Conservation (phyloP, 2,329 filamentous ascomycete genomes). For the Aspergillus brunneoviolaceus region DNA sequence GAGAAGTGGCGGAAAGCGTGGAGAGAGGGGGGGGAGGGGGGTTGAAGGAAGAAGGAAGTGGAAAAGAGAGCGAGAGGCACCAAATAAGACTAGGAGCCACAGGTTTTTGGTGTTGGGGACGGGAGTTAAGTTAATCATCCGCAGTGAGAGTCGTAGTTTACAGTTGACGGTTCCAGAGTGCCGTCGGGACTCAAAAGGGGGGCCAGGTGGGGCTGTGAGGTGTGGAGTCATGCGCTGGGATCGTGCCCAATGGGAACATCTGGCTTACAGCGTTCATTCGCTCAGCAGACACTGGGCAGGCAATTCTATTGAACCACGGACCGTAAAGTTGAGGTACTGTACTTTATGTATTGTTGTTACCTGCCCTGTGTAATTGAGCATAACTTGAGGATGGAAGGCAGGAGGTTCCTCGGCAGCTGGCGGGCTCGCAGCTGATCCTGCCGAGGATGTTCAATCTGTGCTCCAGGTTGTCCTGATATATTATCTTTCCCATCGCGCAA, state of each 20-base stretch:
- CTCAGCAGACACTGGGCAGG: conserved; percentile 4
- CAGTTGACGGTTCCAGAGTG: background rate
- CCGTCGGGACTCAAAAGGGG: conserved; percentile 13
- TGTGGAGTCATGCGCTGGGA: conserved; percentile 5
- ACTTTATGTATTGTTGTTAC: background rate
- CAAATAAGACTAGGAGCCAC: background rate
- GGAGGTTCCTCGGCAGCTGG: conserved; percentile 1
- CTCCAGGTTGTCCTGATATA: background rate
- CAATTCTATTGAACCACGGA: background rate
- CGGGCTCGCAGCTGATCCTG: background rate
- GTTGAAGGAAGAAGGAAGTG: background rate
- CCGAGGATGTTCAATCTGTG: background rate
- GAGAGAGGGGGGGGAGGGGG: background rate
- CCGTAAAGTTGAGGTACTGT: background rate
- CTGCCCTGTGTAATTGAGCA: background rate
- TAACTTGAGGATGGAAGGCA: too few relatives aligned
- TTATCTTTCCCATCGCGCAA: too few relatives aligned
- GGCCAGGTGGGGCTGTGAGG: conserved; percentile 10
- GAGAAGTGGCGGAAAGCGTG: background rate
- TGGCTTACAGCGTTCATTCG: conserved; percentile 2
- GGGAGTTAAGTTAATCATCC: background rate
- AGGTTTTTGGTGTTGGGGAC: background rate
- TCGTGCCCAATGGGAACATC: conserved; percentile 4
- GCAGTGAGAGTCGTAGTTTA: background rate
- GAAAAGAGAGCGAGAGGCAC: background rate